Conservation (phyloP, 2,329 filamentous ascomycete genomes). For the Cadophora luteo-olivacea region DNA sequence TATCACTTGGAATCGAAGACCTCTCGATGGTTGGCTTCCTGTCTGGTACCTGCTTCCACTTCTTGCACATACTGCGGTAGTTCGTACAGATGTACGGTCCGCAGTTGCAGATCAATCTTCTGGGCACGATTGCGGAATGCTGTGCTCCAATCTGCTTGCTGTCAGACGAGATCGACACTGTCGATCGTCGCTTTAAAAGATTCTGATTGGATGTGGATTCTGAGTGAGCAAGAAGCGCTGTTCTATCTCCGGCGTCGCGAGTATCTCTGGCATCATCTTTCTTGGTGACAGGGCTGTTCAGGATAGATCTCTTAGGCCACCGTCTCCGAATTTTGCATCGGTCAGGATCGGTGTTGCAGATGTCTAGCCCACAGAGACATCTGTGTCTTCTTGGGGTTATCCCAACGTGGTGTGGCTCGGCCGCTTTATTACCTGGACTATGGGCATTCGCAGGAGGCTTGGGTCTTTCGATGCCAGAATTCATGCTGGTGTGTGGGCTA, state of each 20-base stretch:
- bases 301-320: neutral
- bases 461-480: constrained; percentile 10
- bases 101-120: constrained; percentile 2
- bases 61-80: constrained; percentile 3
- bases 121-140: neutral
- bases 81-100: neutral
- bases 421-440: neutral
- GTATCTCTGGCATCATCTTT: too few species aligned
- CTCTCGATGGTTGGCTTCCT: neutral
- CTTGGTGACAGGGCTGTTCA: neutral
- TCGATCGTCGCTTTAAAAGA: neutral
- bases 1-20: neutral
- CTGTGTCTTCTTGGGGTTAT: neutral
- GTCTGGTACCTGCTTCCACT: neutral
- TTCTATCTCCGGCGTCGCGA: neutral
- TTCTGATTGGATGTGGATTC: constrained; percentile 6
- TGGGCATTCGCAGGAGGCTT: neutral
- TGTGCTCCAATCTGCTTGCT: neutral
- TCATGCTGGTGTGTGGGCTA: constrained; percentile 5
- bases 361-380: neutral
- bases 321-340: neutral
- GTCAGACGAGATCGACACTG: neutral
- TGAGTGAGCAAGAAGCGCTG: constrained; percentile 13
- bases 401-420: neutral
- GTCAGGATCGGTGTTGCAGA: neutral